Percentiles rank a stretch among this genome's conserved stretches.
These are phyloP conservation scores for Warburgia ugandensis DNA, from an alignment of 164 flowering plant genomes.

Conservation along the genomic window DNA sequence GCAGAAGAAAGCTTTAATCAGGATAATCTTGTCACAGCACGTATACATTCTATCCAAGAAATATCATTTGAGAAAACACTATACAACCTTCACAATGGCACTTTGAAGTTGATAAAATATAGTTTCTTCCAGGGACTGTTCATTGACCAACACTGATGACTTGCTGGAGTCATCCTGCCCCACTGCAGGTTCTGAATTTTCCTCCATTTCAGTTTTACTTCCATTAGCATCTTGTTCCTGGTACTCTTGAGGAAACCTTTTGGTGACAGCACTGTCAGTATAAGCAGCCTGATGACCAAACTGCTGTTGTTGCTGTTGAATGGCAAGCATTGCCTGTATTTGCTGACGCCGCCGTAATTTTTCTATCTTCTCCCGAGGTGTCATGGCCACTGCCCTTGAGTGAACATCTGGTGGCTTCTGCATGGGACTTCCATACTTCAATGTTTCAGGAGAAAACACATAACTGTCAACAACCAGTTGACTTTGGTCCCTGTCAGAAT, in stretches of 20 bases:
- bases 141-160: slow-evolving; percentile 26
- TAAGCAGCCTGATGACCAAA: slow-evolving; percentile 32
- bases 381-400: slow-evolving; percentile 43
- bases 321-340: slow-evolving; percentile 85
- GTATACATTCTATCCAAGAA: slow-evolving; percentile 4
- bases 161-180: slow-evolving; percentile 50
- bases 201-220: slow-evolving; percentile 31
- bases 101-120: slow-evolving; percentile 63
- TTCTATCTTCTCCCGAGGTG: slow-evolving; percentile 88
- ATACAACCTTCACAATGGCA: slow-evolving; percentile 47
- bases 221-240: slow-evolving; percentile 23
- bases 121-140: slow-evolving; percentile 40
- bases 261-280: slow-evolving; percentile 21
- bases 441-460: slow-evolving; percentile 26
- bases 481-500: slow-evolving; percentile 23
- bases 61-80: slow-evolving; percentile 3
- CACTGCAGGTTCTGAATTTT: slow-evolving; percentile 26
- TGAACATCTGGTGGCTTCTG: slow-evolving; percentile 23
- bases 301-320: slow-evolving; percentile 71
- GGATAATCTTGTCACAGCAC: neutral
- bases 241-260: slow-evolving; percentile 22
- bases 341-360: slow-evolving; percentile 80
- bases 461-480: slow-evolving; percentile 23
- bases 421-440: slow-evolving; percentile 12
- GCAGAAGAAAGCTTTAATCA: slow-evolving; percentile 15